These are phyloP conservation scores for Musa acuminata DNA, from an alignment of 176 grass and related monocot genomes.

Conservation along the genomic window DNA sequence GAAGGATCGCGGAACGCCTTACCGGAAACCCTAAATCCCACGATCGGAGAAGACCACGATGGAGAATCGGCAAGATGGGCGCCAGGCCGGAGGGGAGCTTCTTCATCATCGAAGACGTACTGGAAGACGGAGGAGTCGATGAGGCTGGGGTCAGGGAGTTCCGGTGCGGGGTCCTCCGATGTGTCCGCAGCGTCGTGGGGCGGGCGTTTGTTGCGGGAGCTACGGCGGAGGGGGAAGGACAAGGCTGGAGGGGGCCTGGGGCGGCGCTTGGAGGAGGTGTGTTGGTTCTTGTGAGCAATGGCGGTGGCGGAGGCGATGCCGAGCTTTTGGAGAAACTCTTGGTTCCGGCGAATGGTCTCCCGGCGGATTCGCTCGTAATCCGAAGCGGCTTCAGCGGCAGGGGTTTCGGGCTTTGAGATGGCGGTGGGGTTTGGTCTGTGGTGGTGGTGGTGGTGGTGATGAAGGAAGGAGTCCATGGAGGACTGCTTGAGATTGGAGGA, in stretches of 20 bases:
- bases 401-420: neutral
- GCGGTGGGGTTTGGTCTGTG: neutral
- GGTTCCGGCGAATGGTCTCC: conserved; percentile 16
- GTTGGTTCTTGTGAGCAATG: neutral
- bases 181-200: neutral
- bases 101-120: neutral
- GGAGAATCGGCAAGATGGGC: neutral
- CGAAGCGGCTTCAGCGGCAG: neutral
- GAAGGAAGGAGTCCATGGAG: neutral
- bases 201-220: neutral
- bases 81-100: neutral
- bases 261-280: neutral
- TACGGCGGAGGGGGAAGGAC: neutral
- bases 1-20: conserved; percentile 9
- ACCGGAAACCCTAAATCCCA: neutral
- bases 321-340: conserved; percentile 12
- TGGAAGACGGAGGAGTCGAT: neutral
- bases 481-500: neutral
- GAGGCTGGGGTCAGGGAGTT: neutral
- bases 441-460: neutral
- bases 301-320: neutral
- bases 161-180: neutral
- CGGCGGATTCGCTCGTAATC: conserved; percentile 7
- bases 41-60: neutral
- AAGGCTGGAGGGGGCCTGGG: neutral